Percentiles rank a stretch among this genome's conserved stretches.
These are phyloP conservation scores for Brassica rapa DNA, from an alignment of 345 rosid genomes.

Conservation along the genomic window DNA sequence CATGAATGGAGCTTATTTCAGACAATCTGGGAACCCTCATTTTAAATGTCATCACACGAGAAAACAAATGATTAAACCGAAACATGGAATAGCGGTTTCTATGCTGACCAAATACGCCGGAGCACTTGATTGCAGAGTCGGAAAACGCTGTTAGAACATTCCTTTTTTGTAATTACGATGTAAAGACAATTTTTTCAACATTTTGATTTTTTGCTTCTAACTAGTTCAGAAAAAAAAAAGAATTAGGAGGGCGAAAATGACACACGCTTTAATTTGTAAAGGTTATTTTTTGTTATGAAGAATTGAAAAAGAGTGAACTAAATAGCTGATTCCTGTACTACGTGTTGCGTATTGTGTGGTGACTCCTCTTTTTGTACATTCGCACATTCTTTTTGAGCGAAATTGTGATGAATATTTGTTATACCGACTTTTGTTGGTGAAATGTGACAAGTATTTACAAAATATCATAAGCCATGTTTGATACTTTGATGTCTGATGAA, in stretches of 20 bases:
- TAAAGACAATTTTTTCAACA: not conserved
- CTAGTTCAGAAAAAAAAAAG: slow-evolving; percentile 3
- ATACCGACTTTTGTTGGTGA: not conserved
- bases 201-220: slow-evolving; percentile 29
- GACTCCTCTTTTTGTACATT: not conserved
- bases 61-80: slow-evolving; percentile 43
- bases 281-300: not conserved
- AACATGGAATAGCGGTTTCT: slow-evolving; percentile 37
- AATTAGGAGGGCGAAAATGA: slow-evolving; percentile 14
- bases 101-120: slow-evolving; percentile 48
- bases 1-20: slow-evolving; percentile 63
- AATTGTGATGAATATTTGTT: not conserved
- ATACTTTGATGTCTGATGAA: not conserved
- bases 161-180: not conserved
- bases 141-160: slow-evolving; percentile 36
- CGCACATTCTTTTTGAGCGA: not conserved
- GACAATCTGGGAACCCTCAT: slow-evolving; percentile 53
- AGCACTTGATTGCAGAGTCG: slow-evolving; percentile 41
- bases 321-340: not conserved
- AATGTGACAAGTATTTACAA: not conserved
- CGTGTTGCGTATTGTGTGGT: not conserved
- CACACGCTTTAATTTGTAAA: not conserved
- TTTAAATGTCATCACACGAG: slow-evolving; percentile 14
- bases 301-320: not conserved
- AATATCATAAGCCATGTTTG: not conserved